Base-by-base conservation (phyloP, 345 rosid species). In the Anacardium occidentale region DNA sequence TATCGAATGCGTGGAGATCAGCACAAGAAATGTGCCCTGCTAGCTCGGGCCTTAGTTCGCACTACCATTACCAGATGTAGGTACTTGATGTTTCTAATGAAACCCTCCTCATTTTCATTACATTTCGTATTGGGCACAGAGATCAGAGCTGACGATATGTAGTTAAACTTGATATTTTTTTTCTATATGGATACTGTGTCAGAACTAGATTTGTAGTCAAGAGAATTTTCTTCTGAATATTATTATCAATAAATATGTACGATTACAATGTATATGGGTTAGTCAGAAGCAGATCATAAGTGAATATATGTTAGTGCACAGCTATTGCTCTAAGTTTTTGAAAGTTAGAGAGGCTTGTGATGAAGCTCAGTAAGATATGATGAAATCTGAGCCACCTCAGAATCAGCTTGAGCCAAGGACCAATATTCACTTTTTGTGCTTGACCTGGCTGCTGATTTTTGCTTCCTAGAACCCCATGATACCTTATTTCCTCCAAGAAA, bases 11-110 rank as follows among this genome's bases (percentile, higher is more conserved):
- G 78, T 15, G 93, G 91, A 42, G 85, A 87, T 54, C 82, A 73
- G n/a, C 89, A 90, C 65, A 85, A 82, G 83, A 95, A 95, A 83
- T 75, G 86, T 64, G 96, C 96, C 50, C 66, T 95, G 72, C 88
- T 95, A 59, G 91, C 97, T 25, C 96, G 96, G 48, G 79, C 87
- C 45, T 77, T 95, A 83, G 93, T 92, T 81, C 94, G 98, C 42
- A 91, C 98, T 59, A 91, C 93, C 67, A 82, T 95, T 71, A 88
- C 99, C 1, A 88, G 98, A 90, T 95, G 99, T 95, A 84, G 40
- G 94, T 66, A 55, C 64, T 62, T 24, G 8, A 10, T 66, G 7
- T 61, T 22, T 58, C 25, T 45, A 13, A 45, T 26, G 45, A 13
- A 53, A 34, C 34, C 25, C 29, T 40, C 20, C 24, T 20, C 34